A percentile compares a stretch with the other conserved stretches of the same genome.
Evolutionary conservation across 2,329 filamentous ascomycete genomes (phyloP).

Genomic region (Apiospora rasikravindrae): DNA sequence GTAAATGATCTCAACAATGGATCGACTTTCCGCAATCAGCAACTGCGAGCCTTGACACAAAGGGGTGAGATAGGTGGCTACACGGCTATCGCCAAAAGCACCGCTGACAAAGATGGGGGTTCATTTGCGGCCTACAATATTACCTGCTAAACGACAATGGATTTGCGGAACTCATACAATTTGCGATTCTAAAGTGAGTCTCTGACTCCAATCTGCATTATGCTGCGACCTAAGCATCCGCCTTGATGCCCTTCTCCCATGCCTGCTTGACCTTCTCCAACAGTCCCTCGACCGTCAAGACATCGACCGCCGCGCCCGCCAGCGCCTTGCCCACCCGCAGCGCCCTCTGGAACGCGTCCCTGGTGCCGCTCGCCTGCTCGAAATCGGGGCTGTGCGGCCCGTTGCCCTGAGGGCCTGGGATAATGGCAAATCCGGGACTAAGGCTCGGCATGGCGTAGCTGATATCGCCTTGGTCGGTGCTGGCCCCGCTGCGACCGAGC

Average conservation of each 20-base stretch:
- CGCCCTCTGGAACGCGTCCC: conserved; percentile 50
- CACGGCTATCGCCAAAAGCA: too few species aligned
- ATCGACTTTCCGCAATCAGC: too few species aligned
- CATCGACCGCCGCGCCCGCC: conserved; percentile 53
- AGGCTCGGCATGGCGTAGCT: conserved; percentile 63
- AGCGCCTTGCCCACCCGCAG: conserved; percentile 54
- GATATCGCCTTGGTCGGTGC: conserved; percentile 65
- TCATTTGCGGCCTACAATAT: too few species aligned
- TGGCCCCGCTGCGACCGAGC: conserved; percentile 53
- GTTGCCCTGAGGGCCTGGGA: conserved; percentile 47
- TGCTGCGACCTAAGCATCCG: not conserved
- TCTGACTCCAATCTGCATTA: not conserved
- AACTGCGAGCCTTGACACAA: too few species aligned
- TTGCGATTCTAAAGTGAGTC: not conserved
- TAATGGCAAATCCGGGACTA: conserved; percentile 57
- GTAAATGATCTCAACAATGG: too few species aligned
- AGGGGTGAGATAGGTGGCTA: too few species aligned
- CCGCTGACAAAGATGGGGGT: too few species aligned
- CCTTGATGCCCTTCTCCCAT: conserved; percentile 40
- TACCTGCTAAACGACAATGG: not conserved
- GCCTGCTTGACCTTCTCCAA: conserved; percentile 48
- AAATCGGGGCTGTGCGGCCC: conserved; percentile 61
- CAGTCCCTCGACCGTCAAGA: conserved; percentile 48
- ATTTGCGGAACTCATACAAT: not conserved
- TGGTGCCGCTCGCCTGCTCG: conserved; percentile 54